phyloP scores from a whole-genome alignment of 805 yeast species.

The Kuraishia hungarica region DNA sequence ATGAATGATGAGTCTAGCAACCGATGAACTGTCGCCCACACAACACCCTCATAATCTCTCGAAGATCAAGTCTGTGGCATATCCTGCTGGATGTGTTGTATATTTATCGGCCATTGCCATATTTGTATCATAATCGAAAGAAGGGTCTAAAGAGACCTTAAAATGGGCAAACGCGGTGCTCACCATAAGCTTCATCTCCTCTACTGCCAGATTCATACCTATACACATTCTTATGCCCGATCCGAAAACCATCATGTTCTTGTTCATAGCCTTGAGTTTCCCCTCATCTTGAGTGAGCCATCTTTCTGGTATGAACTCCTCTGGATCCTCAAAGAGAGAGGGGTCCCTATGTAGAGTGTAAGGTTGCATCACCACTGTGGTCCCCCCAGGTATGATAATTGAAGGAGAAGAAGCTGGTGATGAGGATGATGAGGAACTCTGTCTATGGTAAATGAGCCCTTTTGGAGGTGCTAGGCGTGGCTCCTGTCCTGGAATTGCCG shows the following conservation, averaged over 20 bases:
- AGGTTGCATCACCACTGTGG: slow-evolving; percentile 56
- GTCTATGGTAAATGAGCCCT: slow-evolving; percentile 20
- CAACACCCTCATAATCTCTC: background rate
- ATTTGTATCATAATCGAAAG: slow-evolving; percentile 15
- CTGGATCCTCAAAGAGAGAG: slow-evolving; percentile 41
- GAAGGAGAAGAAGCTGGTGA: slow-evolving; percentile 12
- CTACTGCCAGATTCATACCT: slow-evolving; percentile 60
- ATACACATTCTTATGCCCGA: slow-evolving; percentile 69
- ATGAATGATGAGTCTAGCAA: too few relatives aligned
- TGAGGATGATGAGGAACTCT: too few relatives aligned
- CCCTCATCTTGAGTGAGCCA: slow-evolving; percentile 41
- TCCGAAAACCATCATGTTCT: slow-evolving; percentile 60
- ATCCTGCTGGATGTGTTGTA: slow-evolving; percentile 20
- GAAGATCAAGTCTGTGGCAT: slow-evolving; percentile 2
- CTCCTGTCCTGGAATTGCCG: slow-evolving; percentile 71
- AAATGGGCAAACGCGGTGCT: slow-evolving; percentile 46
- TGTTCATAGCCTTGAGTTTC: slow-evolving; percentile 37
- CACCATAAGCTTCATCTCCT: slow-evolving; percentile 53
- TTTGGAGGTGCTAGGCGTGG: slow-evolving; percentile 41
- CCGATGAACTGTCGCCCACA: too few relatives aligned
- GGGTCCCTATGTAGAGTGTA: slow-evolving; percentile 51
- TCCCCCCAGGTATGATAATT: slow-evolving; percentile 39
- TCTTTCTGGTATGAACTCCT: slow-evolving; percentile 47
- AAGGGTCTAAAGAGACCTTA: slow-evolving; percentile 14
- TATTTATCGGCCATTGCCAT: slow-evolving; percentile 21